These are phyloP conservation scores for Prunus mume DNA, from an alignment of 306 rosid species.

Conservation along the genomic window DNA sequence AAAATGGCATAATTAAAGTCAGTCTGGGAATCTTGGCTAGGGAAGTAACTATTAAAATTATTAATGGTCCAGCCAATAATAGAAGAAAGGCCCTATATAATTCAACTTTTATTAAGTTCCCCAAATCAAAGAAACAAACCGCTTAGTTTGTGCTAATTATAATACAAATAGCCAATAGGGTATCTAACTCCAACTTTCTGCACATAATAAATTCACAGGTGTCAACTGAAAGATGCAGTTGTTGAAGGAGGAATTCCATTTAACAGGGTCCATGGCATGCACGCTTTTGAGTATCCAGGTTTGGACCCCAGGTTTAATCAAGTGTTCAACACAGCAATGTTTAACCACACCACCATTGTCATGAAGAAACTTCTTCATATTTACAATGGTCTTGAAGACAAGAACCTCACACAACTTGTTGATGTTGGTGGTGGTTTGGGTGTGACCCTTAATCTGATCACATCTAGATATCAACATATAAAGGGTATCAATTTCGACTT, in stretches of 20 bases:
- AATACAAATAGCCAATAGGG: too few relatives aligned
- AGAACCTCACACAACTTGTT: conserved; percentile 34
- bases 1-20: too few relatives aligned
- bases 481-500: conserved; percentile 41
- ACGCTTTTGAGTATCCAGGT: conserved; percentile 32
- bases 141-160: too few relatives aligned
- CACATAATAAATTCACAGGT: conserved; percentile 20
- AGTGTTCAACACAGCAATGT: conserved; percentile 52
- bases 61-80: too few relatives aligned
- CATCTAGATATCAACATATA: conserved; percentile 46
- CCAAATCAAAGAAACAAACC: too few relatives aligned
- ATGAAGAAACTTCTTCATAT: conserved; percentile 33
- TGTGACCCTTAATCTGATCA: conserved; percentile 37
- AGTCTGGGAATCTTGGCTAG: too few relatives aligned
- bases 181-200: background rate
- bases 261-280: conserved; percentile 36
- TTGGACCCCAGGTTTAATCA: conserved; percentile 36
- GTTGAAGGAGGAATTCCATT: conserved; percentile 49
- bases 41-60: too few relatives aligned
- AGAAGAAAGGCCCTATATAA: too few relatives aligned
- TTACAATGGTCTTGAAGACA: conserved; percentile 42
- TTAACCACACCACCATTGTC: conserved; percentile 30
- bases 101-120: too few relatives aligned
- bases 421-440: conserved; percentile 72
- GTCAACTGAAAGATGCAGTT: conserved; percentile 20